Conservation (phyloP, 2,329 filamentous ascomycete species). For the Aspergillus sp. region DNA sequence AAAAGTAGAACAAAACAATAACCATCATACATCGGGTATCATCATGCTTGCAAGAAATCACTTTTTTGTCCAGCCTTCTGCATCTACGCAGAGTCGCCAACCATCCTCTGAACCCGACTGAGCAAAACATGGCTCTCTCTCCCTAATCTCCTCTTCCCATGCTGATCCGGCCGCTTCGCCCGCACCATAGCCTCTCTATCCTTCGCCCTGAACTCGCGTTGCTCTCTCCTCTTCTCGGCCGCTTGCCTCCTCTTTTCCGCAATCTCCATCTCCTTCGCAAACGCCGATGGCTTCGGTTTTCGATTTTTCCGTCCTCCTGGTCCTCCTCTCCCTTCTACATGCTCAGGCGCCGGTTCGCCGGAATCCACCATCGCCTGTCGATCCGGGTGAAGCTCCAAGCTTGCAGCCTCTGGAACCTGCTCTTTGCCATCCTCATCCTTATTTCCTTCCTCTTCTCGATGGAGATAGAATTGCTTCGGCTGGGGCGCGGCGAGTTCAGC, state of each 20-base stretch:
- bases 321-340: conserved; percentile 25
- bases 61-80: conserved; percentile 9
- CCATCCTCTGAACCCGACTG: conserved; percentile 73
- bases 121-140: conserved; percentile 76
- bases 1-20: conserved; percentile 2
- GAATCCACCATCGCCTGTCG: conserved; percentile 59
- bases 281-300: conserved; percentile 49
- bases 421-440: background rate
- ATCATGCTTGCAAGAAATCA: conserved; percentile 15
- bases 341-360: conserved; percentile 24
- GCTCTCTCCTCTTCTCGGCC: conserved; percentile 63
- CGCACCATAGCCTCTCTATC: conserved; percentile 66
- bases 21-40: conserved; percentile 16
- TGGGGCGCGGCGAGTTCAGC: conserved; percentile 45
- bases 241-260: conserved; percentile 59
- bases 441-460: conserved; percentile 26
- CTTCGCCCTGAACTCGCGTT: conserved; percentile 69
- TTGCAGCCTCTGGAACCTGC: conserved; percentile 32
- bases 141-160: conserved; percentile 77
- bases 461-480: conserved; percentile 34
- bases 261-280: conserved; percentile 68
- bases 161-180: conserved; percentile 59
- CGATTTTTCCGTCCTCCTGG: conserved; percentile 30
- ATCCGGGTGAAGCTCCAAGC: conserved; percentile 60
- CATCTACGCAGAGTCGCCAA: conserved; percentile 44